Evolutionary conservation across 805 yeast genomes (phyloP).

Genomic region (Lipomyces yamanashiensis): DNA sequence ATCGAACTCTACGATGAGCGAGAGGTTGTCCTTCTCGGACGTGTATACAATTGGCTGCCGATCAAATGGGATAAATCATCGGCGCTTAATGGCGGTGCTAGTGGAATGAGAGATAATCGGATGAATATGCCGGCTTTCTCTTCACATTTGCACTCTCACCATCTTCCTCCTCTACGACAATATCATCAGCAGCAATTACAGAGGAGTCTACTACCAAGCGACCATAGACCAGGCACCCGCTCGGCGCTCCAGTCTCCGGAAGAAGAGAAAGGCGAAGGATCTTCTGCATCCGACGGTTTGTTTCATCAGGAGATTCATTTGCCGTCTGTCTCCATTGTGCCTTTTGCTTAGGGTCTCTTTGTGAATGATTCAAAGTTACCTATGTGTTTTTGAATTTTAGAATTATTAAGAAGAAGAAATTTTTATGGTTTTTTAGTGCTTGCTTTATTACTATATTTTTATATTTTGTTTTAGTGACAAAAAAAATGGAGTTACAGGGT

Average conservation of each 20-base stretch:
- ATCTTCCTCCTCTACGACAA: background rate
- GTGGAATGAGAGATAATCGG: background rate
- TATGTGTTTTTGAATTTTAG: background rate
- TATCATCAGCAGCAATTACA: background rate
- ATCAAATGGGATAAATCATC: conserved; percentile 12
- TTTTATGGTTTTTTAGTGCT: background rate
- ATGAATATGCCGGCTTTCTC: background rate
- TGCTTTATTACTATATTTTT: background rate
- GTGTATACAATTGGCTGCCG: conserved; percentile 34
- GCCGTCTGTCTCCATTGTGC: background rate
- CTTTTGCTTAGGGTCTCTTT: background rate
- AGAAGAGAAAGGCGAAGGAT: background rate
- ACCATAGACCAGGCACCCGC: background rate
- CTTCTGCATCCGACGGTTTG: background rate
- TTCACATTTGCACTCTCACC: background rate
- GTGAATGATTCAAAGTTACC: background rate
- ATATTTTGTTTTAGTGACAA: background rate
- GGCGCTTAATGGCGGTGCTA: background rate
- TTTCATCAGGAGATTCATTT: background rate
- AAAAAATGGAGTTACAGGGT: background rate
- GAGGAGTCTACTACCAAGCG: background rate
- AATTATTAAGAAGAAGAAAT: background rate
- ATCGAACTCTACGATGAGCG: conserved; percentile 77
- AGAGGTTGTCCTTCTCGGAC: conserved; percentile 29
- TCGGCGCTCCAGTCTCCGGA: background rate